Conservation (phyloP, 2,329 filamentous ascomycete genomes). For the Fusarium devonianum region DNA sequence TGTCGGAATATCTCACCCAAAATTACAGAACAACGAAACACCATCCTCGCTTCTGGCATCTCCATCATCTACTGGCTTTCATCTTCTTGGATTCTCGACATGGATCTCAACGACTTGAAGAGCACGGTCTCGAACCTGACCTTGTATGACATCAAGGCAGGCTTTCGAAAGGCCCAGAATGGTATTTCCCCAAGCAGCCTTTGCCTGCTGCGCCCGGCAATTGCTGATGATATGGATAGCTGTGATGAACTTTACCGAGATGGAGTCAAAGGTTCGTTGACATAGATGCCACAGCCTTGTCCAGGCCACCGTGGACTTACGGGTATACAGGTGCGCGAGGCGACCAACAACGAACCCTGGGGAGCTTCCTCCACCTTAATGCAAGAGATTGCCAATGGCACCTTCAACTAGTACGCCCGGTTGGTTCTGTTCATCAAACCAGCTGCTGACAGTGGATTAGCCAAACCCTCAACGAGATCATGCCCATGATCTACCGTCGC, state of each 20-base stretch:
- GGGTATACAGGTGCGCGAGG: conserved; percentile 79
- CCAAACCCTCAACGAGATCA: conserved; percentile 97
- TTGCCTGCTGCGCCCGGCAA: conserved; percentile 20
- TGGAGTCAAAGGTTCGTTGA: conserved; percentile 72
- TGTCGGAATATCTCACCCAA: conserved; percentile 16
- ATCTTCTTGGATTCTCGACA: conserved; percentile 50
- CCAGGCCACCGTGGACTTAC: conserved; percentile 25
- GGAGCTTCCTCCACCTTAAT: conserved; percentile 83
- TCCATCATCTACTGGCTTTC: conserved; percentile 6
- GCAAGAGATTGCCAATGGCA: conserved; percentile 98
- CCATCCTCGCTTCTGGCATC: conserved; percentile 1
- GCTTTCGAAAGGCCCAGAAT: conserved; percentile 96
- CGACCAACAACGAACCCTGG: conserved; percentile 99
- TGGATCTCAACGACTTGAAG: conserved; percentile 87
- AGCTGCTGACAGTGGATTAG: conserved; percentile 55
- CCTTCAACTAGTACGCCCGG: conserved; percentile 88
- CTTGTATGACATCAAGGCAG: conserved; percentile 93
- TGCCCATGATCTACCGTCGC: conserved; percentile 99
- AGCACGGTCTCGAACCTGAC: conserved; percentile 90
- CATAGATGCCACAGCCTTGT: conserved; percentile 12
- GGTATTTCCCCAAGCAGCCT: conserved; percentile 60
- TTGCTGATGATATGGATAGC: conserved; percentile 61
- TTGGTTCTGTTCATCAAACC: conserved; percentile 25
- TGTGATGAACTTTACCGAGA: conserved; percentile 98
- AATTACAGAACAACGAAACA: conserved; percentile 20